Evolutionary conservation across 2,329 filamentous ascomycete species (phyloP), one percentile per base, ranked within the genome.

Genomic region (Hysterium pulicare): DNA sequence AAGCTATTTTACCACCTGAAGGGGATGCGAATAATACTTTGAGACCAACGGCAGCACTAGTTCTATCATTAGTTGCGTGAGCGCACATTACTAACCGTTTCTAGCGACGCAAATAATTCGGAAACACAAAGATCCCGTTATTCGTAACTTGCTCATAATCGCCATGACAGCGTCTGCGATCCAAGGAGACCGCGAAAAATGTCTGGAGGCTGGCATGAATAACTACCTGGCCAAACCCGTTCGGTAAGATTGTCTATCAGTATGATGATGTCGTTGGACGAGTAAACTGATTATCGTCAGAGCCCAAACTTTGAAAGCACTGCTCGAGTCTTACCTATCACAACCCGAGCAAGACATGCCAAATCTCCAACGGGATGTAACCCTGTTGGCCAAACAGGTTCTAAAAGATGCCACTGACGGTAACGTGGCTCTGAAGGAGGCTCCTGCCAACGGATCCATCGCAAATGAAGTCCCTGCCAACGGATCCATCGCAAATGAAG

Each of bases 151-250:
- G 1, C 74, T 96, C n/a, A 87, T 97, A 37, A 96, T 97, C 55
- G 91, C 91, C 41, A 96, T 97, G 91, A 97, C 91, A 1, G 91
- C 91, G 1, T 90, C 85, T 20, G 91, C 91, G 3, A 97, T 97
- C 47, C 87, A 93, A 62, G 91, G 91, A 15, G 91, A 97, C 62
- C 78, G 90, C 36, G 91, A 97, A 64, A 96, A 95, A 69, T 96
- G 91, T 55, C 72, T 96, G n/a, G 88, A 90, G 38, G 88, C 89
- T 1, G 91, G 91, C 33, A 97, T 97, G 91, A 95, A 96, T 66
- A 93, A 96, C 59, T 97, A 96, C 58, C 79, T 96, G 1, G 90
- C 91, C 13, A 97, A 97, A 64, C 91, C 91, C 1, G 91, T 97
- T n/a, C 80, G 90, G 47, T 53, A 45, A 46, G 48, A 39, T n/a